These are phyloP conservation scores for Neoscytalidium dimidiatum DNA, from an alignment of 2,329 filamentous ascomycete species.

Conservation along the genomic window DNA sequence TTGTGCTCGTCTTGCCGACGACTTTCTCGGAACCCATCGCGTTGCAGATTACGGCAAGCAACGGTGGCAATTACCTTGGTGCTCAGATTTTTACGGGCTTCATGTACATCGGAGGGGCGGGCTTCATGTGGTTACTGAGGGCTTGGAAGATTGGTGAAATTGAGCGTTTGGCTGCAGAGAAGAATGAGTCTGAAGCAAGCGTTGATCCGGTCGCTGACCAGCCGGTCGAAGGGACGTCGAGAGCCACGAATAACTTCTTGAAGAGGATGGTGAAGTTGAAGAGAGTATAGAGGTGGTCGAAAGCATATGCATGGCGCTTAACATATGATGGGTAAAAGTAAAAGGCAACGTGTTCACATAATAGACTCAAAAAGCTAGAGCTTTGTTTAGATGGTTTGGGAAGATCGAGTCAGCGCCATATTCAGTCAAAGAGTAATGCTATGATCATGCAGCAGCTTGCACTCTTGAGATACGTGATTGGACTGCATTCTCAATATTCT, in stretches of 20 bases:
- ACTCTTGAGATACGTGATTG: too few species aligned
- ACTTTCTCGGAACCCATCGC: constrained; percentile 64
- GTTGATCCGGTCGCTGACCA: constrained; percentile 26
- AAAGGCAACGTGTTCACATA: neutral
- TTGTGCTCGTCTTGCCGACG: constrained; percentile 68
- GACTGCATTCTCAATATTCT: too few species aligned
- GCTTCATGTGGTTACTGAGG: constrained; percentile 56
- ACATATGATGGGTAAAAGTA: neutral
- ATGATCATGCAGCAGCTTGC: too few species aligned
- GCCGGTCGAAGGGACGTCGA: neutral
- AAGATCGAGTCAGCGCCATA: too few species aligned
- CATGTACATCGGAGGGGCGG: constrained; percentile 62
- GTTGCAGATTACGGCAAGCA: constrained; percentile 52
- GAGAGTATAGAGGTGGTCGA: neutral
- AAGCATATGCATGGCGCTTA: neutral
- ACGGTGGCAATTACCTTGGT: constrained; percentile 55
- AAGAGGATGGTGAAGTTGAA: constrained; percentile 12
- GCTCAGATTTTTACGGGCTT: constrained; percentile 63
- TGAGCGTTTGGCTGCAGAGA: constrained; percentile 41
- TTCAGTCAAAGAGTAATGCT: too few species aligned
- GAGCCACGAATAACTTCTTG: neutral
- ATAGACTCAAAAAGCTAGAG: too few species aligned
- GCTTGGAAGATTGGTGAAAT: constrained; percentile 63
- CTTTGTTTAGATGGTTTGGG: too few species aligned
- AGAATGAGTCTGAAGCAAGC: constrained; percentile 28